phyloP scores from a whole-genome alignment of 1,284 basidiomycete genomes.

The Ceratobasidium sp. region DNA sequence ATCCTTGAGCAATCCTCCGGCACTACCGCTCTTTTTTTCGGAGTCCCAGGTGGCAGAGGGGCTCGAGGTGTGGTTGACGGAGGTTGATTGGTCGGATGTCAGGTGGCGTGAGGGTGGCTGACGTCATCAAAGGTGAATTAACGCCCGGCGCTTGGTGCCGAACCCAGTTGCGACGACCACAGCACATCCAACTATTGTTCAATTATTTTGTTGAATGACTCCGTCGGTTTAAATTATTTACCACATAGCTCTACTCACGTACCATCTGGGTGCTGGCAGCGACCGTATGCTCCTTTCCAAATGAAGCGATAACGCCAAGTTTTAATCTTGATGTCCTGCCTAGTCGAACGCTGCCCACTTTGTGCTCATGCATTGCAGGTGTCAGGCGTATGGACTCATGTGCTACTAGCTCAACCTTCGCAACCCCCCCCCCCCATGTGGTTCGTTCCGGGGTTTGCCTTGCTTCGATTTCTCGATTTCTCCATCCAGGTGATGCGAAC shows the following conservation, averaged over 20 bases:
- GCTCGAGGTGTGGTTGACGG: conserved; percentile 13
- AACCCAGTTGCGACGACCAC: not conserved
- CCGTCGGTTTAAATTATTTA: not conserved
- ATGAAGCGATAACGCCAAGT: not conserved
- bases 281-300: not conserved
- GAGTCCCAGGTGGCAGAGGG: not conserved
- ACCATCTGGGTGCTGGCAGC: too few species aligned
- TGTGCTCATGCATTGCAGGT: not conserved
- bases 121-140: not conserved
- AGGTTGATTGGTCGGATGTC: conserved; percentile 6
- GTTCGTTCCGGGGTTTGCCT: not conserved
- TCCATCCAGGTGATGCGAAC: not conserved
- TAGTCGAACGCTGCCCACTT: not conserved
- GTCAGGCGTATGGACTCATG: not conserved
- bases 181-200: too few species aligned
- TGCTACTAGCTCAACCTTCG: not conserved
- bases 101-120: conserved; percentile 16
- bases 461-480: conserved; percentile 9
- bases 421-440: conserved; percentile 15
- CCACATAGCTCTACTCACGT: not conserved
- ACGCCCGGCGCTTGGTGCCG: not conserved
- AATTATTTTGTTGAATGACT: not conserved
- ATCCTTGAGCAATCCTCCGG: not conserved
- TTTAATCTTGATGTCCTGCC: not conserved
- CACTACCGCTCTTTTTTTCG: not conserved